Evolutionary conservation across 2,329 filamentous ascomycete genomes (phyloP), one percentile per base, ranked within the genome.

Genomic region (Colletotrichum limetticola): DNA sequence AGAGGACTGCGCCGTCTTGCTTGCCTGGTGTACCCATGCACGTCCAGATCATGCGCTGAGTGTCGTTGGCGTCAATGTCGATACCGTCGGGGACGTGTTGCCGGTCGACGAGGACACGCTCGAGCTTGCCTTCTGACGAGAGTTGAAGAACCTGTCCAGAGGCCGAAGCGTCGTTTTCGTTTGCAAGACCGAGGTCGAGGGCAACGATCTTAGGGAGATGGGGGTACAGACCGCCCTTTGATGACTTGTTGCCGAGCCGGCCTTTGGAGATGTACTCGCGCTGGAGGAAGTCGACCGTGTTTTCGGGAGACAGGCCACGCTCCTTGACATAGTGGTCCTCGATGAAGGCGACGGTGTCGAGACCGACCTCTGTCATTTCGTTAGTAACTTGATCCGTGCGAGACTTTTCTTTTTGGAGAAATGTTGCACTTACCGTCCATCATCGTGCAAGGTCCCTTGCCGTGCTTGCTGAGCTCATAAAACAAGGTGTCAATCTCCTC

Each of bases 301-400:
- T 80, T 2, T 78, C 78, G 79, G 64, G 2, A 81, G 76, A 69
- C 0, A 89, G 79, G 1, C 82, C 81, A 4, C 87, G 84, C 76
- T 89, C 87, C 3, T 82, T 74, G 67, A 89, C 81, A 76, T 90
- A 89, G 72, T 89, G 85, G 32, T 84, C 75, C 72, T 90, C 88
- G 64, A 90, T 89, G 62, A 87, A 83, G 0, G 84, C 81, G 3
- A 89, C 86, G 0, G 86, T 89, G 66, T 90, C 88, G 0, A 90
- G 79, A 0, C 87, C 87, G 26, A 89, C 84, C 9, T 80, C 79
- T 71, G 88, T 85, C 19, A 1, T 6, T 30, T 5, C 6, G 11
- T 56, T 30, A 58, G 59, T 60, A 3, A 22, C 14, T 42, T 2
- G 37, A 7, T 37, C 12, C 16, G 12, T 5, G 35, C 22, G 22